These are phyloP conservation scores for Marasmius sp. DNA, from an alignment of 1,284 basidiomycete species.

Conservation along the genomic window DNA sequence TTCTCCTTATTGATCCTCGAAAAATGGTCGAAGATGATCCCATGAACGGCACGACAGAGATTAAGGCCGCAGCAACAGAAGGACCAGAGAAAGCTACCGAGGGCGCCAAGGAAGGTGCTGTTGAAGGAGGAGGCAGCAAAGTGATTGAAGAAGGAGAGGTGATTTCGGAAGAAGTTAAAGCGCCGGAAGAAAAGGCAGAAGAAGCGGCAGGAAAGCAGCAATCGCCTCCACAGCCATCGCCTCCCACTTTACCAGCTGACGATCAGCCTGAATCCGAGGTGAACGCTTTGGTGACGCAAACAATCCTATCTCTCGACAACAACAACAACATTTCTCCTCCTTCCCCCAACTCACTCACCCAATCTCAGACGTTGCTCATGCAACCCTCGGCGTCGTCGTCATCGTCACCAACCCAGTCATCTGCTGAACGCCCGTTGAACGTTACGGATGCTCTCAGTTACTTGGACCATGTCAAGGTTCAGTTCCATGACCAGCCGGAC, in stretches of 20 bases:
- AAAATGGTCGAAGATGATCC: neutral
- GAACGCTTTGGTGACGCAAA: neutral
- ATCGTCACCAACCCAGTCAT: neutral
- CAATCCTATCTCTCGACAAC: neutral
- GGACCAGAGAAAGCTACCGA: neutral
- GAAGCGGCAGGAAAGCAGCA: neutral
- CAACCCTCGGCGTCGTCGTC: too few relatives aligned
- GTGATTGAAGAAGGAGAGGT: neutral
- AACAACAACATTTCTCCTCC: too few relatives aligned
- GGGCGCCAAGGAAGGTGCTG: neutral
- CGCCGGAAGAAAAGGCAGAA: neutral
- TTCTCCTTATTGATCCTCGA: neutral
- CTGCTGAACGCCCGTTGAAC: slow-evolving; percentile 56
- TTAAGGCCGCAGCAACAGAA: neutral
- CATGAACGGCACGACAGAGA: neutral
- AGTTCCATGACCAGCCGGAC: slow-evolving; percentile 86
- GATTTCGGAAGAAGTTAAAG: neutral
- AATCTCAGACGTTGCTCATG: too few relatives aligned
- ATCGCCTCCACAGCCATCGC: neutral
- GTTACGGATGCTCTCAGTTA: slow-evolving; percentile 93
- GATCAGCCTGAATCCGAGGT: neutral
- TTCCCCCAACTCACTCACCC: too few relatives aligned
- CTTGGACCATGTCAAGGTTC: slow-evolving; percentile 89
- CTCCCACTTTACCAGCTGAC: neutral
- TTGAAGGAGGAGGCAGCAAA: neutral